Base-by-base conservation (phyloP, 2,329 filamentous ascomycete species). In the Cladosporium sp. region DNA sequence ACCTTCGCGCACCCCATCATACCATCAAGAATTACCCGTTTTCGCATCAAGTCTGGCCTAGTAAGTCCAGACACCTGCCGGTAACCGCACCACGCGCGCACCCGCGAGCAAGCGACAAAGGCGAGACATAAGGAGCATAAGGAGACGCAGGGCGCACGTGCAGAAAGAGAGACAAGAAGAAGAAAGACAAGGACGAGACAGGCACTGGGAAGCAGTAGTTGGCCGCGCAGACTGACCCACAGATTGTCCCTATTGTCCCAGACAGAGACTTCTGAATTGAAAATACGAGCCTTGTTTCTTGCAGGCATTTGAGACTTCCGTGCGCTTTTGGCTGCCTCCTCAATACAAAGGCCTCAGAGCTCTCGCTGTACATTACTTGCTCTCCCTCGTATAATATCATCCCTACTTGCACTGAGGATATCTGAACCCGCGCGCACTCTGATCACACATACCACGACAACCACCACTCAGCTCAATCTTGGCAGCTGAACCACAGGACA, bases 191-290 rank as follows among this genome's bases (percentile, higher is more conserved):
- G 49, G 48, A 30, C 59, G 25, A 63, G 32, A 43, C 48, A 54
- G 59, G 49, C 49, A 23, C 25, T 39, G 39, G 59, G 49, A 18
- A 54, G 59, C 59, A 54, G 59, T 39, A 46, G 49, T 43, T 43
- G 51, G 59, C 34, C 48, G 58, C 58, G 59, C 59, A 56, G 32
- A 63, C 63, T 64, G 56, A 64, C 63, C 48, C 63, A 59, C 63
- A 64, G 63, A 58, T 25, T 64, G 54, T 64, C 57, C 51, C 57
- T 64, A 64, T 64, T 59, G 63, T 64, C 63, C 51, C 63, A 64
- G 63, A 64, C 63, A 64, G 63, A 64, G 63, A 64, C 63, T 64
- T 58, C 57, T 64, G 54, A 64, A 64, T 64, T 58, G 57, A 64
- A 64, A 59, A 64, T 30, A 64, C 59, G 32, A 63, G 59, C 59